These are phyloP conservation scores for Malassezia restricta DNA, from an alignment of 1,284 basidiomycete genomes.

Conservation along the genomic window DNA sequence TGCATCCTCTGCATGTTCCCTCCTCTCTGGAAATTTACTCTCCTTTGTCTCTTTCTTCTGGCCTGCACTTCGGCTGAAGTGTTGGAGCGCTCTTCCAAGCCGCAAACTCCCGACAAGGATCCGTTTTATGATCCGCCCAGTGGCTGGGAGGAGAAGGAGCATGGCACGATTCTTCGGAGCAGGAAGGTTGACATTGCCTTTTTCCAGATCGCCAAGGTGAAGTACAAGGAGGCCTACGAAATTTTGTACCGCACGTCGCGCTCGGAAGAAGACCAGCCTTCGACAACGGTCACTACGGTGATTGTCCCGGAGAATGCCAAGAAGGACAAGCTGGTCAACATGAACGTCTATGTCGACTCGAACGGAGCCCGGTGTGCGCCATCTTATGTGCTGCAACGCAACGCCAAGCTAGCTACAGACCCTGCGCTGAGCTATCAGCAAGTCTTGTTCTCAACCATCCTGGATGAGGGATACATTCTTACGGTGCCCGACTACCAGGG, in stretches of 20 bases:
- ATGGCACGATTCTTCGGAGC: slow-evolving; percentile 24
- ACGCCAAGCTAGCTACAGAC: background rate
- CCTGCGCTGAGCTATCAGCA: no score
- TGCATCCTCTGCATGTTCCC: no score
- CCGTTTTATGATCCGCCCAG: slow-evolving; percentile 25
- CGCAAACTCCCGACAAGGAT: slow-evolving; percentile 8
- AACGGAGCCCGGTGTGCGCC: slow-evolving; percentile 23
- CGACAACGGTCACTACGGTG: slow-evolving; percentile 21
- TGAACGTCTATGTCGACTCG: slow-evolving; percentile 19
- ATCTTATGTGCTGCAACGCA: slow-evolving; percentile 12
- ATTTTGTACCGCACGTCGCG: slow-evolving; percentile 22
- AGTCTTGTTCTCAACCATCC: background rate
- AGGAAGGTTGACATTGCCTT: slow-evolving; percentile 5
- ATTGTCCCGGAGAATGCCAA: slow-evolving; percentile 20
- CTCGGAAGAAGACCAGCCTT: background rate
- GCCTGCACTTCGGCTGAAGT: no score
- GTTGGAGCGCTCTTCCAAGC: background rate
- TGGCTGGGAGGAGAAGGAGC: slow-evolving; percentile 15
- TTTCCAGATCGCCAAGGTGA: slow-evolving; percentile 5
- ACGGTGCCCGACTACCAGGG: slow-evolving; percentile 31
- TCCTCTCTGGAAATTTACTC: background rate
- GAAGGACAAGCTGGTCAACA: slow-evolving; percentile 20
- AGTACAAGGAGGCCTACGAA: slow-evolving; percentile 16
- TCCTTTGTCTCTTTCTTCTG: background rate
- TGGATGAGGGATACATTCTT: slow-evolving; percentile 26